These are phyloP conservation scores for Zygosaccharomyces pseudobailii DNA, from an alignment of 1,139 yeast genomes.

Conservation along the genomic window DNA sequence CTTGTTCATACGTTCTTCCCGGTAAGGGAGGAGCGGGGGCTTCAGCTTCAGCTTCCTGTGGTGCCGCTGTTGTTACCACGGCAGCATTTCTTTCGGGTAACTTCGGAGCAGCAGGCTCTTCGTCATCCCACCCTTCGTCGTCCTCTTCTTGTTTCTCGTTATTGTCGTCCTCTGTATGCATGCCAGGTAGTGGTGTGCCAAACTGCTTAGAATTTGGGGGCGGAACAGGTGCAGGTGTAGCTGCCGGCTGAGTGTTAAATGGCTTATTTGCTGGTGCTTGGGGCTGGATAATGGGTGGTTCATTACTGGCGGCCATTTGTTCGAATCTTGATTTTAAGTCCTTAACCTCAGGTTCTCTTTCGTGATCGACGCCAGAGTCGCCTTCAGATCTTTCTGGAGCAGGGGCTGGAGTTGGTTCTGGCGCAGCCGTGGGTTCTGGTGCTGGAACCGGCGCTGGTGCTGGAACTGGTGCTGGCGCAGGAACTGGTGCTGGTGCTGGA, in stretches of 20 bases:
- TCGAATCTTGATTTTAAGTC: slow-evolving; percentile 36
- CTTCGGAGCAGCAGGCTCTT: slow-evolving; percentile 27
- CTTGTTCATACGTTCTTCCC: slow-evolving; percentile 8
- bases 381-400: background rate
- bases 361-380: slow-evolving; percentile 9
- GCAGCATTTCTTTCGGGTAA: background rate
- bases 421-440: slow-evolving; percentile 15
- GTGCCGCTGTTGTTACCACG: background rate
- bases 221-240: slow-evolving; percentile 35
- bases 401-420: background rate
- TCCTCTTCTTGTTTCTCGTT: slow-evolving; percentile 30
- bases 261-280: slow-evolving; percentile 21
- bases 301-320: slow-evolving; percentile 25
- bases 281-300: slow-evolving; percentile 30
- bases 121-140: slow-evolving; percentile 33
- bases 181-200: slow-evolving; percentile 34
- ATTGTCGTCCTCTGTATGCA: slow-evolving; percentile 25
- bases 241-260: background rate
- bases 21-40: slow-evolving; percentile 16
- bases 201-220: slow-evolving; percentile 33
- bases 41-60: slow-evolving; percentile 22
- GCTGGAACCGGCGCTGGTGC: slow-evolving; percentile 15
- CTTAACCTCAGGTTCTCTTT: slow-evolving; percentile 29
- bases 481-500: too few relatives aligned
- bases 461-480: too few relatives aligned